Base-by-base conservation (phyloP, 2,329 filamentous ascomycete genomes). In the Gnomoniopsis sp. region DNA sequence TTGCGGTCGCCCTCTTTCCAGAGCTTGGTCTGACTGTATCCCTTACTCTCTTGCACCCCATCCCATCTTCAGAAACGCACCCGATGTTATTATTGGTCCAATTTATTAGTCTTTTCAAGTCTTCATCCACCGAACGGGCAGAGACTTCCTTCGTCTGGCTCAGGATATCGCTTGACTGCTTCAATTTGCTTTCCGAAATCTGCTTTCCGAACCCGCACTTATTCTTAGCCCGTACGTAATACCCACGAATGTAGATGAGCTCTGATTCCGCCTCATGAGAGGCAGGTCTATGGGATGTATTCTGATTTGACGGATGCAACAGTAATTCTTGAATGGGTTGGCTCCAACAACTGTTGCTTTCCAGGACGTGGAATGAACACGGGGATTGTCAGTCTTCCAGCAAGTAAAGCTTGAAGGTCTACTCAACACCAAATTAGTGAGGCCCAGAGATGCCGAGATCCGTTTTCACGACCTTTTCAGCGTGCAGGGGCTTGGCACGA, bases 221-320 rank as follows among this genome's bases (percentile, higher is more conserved):
- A 21, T 55, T 43, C 15, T 11, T 14, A 12, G 10, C 14, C 19
- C 44, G 53, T 10, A 55, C 53, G 2, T 33, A 19, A 48, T 26
- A n/a, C 53, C 53, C 48, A 2, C 33, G 21, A 30, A 55, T 49
- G 43, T 30, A 23, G 33, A 55, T 6, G 11, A 38, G 30, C 21
- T 33, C 11, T 22, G 53, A 43, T 3, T 30, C 21, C 6, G 44
- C 46, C 22, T 33, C 2, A 21, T 43, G 36, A n/a, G 36, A 10
- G 53, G 53, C 30, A 55, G 15, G 15, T 55, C 53, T 11, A 55
- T 43, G 8, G 48, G 53, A 17, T 55, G 49, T 43, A 55, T 55
- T 15, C 41, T 33, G 19, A 55, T 55, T 19, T 26, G 33, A 8
- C 43, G 21, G 21, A 49, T 4, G 23, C 38, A 26, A 19, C 48